A percentile compares a stretch with the other conserved stretches of the same genome.
Conservation (phyloP, 2,329 filamentous ascomycete species). For the Nemania abortiva region DNA sequence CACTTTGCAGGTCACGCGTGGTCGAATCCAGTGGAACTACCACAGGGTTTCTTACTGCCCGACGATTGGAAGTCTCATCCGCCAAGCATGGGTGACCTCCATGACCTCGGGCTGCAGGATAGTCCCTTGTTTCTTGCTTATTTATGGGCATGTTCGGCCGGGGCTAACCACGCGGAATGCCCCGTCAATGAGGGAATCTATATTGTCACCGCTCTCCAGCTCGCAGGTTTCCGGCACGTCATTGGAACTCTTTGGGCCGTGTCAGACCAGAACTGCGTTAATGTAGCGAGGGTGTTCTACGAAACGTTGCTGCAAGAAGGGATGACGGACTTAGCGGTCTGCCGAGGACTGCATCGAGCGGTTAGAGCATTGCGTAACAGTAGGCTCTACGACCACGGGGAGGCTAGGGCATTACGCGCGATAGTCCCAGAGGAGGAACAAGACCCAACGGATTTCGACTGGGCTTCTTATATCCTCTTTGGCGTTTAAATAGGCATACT, state of each 20-base stretch:
- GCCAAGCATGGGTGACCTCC: too few species aligned
- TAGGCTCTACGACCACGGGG: too few species aligned
- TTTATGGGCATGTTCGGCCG: slow-evolving; percentile 55
- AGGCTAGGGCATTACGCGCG: too few species aligned
- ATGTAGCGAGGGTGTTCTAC: slow-evolving; percentile 26
- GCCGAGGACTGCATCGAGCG: slow-evolving; percentile 29
- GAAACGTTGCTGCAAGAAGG: slow-evolving; percentile 19
- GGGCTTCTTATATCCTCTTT: too few species aligned
- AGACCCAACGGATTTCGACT: too few species aligned
- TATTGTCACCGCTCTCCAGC: slow-evolving; percentile 54
- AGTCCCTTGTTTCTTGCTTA: slow-evolving; percentile 52
- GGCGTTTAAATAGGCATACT: too few species aligned
- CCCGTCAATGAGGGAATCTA: slow-evolving; percentile 56
- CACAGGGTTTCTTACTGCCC: too few species aligned
- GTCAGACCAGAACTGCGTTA: slow-evolving; percentile 3
- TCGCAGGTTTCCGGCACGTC: slow-evolving; percentile 41
- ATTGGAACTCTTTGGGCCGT: slow-evolving; percentile 50
- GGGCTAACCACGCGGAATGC: slow-evolving; percentile 39
- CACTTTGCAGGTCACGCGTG: too few species aligned
- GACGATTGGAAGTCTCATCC: too few species aligned
- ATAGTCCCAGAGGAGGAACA: too few species aligned
- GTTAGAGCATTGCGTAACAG: slow-evolving; percentile 18
- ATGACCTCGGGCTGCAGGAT: background rate
- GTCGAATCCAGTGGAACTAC: too few species aligned
- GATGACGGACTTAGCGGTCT: slow-evolving; percentile 27